These are phyloP conservation scores for Penicillium arizonense DNA, from an alignment of 495 filamentous ascomycete genomes.

Conservation along the genomic window DNA sequence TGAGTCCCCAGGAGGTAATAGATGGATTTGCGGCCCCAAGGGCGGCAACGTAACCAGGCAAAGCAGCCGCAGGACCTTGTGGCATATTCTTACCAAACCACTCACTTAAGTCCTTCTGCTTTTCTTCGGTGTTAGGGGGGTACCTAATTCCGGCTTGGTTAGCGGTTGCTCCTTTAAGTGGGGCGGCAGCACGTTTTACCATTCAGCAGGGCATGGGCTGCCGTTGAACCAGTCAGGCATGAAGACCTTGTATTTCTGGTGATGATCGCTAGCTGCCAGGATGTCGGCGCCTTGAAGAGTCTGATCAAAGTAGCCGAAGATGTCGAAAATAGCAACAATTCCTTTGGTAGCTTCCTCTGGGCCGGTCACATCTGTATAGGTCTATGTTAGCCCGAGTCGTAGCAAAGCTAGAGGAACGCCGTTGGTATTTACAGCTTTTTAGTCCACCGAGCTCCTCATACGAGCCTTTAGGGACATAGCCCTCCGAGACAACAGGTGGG, in stretches of 20 bases:
- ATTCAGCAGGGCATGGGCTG: slow-evolving; percentile 11
- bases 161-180: not conserved
- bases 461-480: slow-evolving; percentile 43
- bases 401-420: not conserved
- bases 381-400: not conserved
- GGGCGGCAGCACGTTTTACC: not conserved
- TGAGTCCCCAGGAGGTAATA: slow-evolving; percentile 64
- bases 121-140: slow-evolving; percentile 68
- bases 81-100: slow-evolving; percentile 57
- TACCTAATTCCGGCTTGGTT: slow-evolving; percentile 27
- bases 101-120: slow-evolving; percentile 58
- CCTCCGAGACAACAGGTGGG: slow-evolving; percentile 38
- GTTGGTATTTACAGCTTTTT: slow-evolving; percentile 52
- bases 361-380: slow-evolving; percentile 28
- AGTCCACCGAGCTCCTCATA: slow-evolving; percentile 42
- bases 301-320: slow-evolving; percentile 42
- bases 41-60: slow-evolving; percentile 31
- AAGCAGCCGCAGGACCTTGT: slow-evolving; percentile 33
- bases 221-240: slow-evolving; percentile 40
- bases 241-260: slow-evolving; percentile 40
- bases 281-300: slow-evolving; percentile 44
- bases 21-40: slow-evolving; percentile 3
- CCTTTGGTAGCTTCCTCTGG: slow-evolving; percentile 28
- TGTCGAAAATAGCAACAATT: slow-evolving; percentile 35
- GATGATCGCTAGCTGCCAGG: slow-evolving; percentile 26